These are phyloP conservation scores for Sechiopsis laciniata DNA, from an alignment of 306 rosid genomes.

Conservation along the genomic window DNA sequence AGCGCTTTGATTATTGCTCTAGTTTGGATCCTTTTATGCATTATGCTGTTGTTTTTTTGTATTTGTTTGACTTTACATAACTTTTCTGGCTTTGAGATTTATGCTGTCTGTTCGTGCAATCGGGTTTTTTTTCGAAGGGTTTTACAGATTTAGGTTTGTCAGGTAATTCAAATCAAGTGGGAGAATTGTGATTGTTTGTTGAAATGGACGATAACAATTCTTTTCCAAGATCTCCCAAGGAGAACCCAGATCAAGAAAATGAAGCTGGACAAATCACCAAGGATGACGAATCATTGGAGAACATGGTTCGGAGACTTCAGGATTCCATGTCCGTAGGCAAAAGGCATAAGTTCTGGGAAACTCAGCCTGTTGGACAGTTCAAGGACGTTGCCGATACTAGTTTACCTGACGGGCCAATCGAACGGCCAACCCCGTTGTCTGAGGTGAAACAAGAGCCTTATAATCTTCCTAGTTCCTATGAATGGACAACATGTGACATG, in stretches of 20 bases:
- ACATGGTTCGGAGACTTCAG: constrained; percentile 49
- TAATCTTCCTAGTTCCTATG: constrained; percentile 78
- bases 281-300: constrained; percentile 42
- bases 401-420: constrained; percentile 78
- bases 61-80: background rate
- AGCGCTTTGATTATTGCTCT: background rate
- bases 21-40: background rate
- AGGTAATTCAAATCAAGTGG: constrained; percentile 16
- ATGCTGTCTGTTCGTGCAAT: background rate
- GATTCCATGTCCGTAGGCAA: constrained; percentile 65
- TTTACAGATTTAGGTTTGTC: constrained; percentile 2
- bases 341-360: constrained; percentile 85
- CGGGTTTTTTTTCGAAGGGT: background rate
- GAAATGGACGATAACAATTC: constrained; percentile 23
- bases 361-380: constrained; percentile 95
- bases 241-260: constrained; percentile 33
- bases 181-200: background rate
- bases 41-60: background rate
- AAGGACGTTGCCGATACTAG: constrained; percentile 63
- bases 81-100: background rate
- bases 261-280: constrained; percentile 28
- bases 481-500: constrained; percentile 88
- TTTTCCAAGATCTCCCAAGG: constrained; percentile 33
- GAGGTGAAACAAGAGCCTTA: constrained; percentile 88
- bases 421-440: constrained; percentile 60